phyloP scores from a whole-genome alignment of 108 stramenopile genomes.

The Conticribra weissflogii region DNA sequence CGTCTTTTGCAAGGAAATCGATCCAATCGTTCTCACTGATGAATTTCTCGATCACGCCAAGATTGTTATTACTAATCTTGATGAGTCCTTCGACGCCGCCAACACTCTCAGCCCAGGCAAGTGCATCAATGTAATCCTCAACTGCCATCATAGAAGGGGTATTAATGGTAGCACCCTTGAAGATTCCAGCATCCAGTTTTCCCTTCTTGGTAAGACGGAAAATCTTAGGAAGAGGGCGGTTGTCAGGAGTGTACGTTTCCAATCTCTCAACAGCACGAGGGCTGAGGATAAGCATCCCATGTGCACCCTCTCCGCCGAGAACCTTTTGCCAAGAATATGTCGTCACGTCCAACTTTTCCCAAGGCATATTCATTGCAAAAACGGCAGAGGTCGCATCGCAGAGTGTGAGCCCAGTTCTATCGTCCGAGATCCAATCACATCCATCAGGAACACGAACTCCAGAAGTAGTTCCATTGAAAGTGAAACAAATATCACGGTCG shows the following conservation, averaged over 20 bases:
- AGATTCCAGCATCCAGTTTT: conserved; percentile 93
- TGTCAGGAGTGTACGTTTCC: conserved; percentile 92
- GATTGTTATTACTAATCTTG: conserved; percentile 88
- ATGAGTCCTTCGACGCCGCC: conserved; percentile 96
- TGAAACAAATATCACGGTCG: conserved; percentile 97
- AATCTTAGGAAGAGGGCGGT: conserved; percentile 99
- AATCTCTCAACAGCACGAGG: conserved; percentile 98
- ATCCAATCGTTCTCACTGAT: conserved; percentile 95
- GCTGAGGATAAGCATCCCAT: conserved; percentile 96
- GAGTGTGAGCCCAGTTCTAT: conserved; percentile 93
- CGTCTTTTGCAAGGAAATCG: conserved; percentile 96
- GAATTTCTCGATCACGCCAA: conserved; percentile 91
- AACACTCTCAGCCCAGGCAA: conserved; percentile 92
- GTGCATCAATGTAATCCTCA: conserved; percentile 99
- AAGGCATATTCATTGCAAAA: conserved; percentile 99
- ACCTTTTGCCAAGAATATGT: conserved; percentile 99
- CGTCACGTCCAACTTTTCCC: conserved; percentile 98
- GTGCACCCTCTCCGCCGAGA: conserved; percentile 98
- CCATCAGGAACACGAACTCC: conserved; percentile 97
- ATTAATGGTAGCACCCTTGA: conserved; percentile 99
- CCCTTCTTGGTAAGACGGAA: conserved; percentile 99
- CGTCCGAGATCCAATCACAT: conserved; percentile 92
- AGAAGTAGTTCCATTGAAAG: conserved; percentile 99
- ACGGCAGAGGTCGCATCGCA: conserved; percentile 99
- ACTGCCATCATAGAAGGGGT: conserved; percentile 99